These are phyloP conservation scores for Cyclotella cryptica DNA, from an alignment of 108 stramenopile genomes.

Conservation along the genomic window DNA sequence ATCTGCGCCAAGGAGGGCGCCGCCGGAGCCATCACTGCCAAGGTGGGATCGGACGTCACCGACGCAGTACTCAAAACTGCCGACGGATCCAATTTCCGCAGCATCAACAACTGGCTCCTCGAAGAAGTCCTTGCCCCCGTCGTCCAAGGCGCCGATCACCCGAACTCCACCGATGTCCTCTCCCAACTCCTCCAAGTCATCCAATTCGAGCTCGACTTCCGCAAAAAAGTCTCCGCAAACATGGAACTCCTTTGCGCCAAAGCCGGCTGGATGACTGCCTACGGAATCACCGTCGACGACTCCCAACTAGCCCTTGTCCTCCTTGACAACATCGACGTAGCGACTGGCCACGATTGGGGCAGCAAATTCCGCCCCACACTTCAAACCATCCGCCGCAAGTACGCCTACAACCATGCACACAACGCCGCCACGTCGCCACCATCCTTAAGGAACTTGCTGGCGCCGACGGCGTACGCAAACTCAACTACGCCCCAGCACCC, in stretches of 20 bases:
- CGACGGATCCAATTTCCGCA: neutral
- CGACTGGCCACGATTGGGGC: neutral
- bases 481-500: slow-evolving; percentile 9
- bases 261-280: neutral
- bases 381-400: slow-evolving; percentile 1
- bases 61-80: slow-evolving; percentile 12
- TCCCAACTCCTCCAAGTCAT: slow-evolving; percentile 7
- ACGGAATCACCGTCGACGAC: slow-evolving; percentile 1
- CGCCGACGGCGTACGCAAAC: slow-evolving; percentile 4
- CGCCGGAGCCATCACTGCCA: neutral
- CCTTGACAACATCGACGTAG: slow-evolving; percentile 4
- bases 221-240: neutral
- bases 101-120: slow-evolving; percentile 5
- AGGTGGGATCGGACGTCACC: neutral
- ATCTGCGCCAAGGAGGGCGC: slow-evolving; percentile 15
- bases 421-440: neutral
- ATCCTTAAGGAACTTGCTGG: neutral
- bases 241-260: neutral
- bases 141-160: slow-evolving; percentile 11
- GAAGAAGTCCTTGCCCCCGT: neutral
- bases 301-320: slow-evolving; percentile 1
- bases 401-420: neutral
- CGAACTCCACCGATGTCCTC: neutral
- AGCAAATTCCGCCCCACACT: neutral
- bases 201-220: neutral